Base-by-base conservation (phyloP, 2,329 filamentous ascomycete species). In the Aspergillus fijiensis region DNA sequence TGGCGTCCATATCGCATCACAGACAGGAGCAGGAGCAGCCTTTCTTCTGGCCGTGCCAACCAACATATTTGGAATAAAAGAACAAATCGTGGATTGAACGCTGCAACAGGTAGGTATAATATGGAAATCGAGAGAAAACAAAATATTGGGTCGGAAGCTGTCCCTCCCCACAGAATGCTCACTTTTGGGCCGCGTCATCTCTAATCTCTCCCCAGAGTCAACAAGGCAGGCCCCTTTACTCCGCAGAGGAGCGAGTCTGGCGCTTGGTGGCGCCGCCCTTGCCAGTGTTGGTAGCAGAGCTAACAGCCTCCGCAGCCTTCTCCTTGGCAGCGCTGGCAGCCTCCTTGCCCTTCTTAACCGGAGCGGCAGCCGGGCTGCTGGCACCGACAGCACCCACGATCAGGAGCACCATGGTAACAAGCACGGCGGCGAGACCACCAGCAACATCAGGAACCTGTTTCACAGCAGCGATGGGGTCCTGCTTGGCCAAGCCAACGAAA, bases 371-470 rank as follows among this genome's bases (percentile, higher is more conserved):
- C 63, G 85, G 83, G 70, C 83, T 82, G 69, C 87, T 86, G 65
- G 86, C 77, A 67, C 85, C 82, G 70, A 94, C 77, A 65, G 90
- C 79, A 68, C 86, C 84, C 64, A 90, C 79, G 65, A 96, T 78
- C 65, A 96, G 70, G 67, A 89, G 86, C 63, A 96, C 75, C 67
- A 95, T 73, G 52, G 89, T 87, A 59, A 92, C 80, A 50, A 88
- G 75, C 65, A 92, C 76, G 67, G 88, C 90, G 72, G 82, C 89
- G 72, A 96, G 81, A 72, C 87, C 91, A 73, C 87, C 92, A 65
- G 92, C 91, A 69, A 96, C 89, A 81, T 97, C 95, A 67, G 95
- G 95, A 66, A 97, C 90, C 70, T 92, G 90, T 81, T 91, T 91
- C 80, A 93, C 81, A 56, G 93, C 93, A 80, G 92, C 84, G 67